Conservation (phyloP, 345 rosid species). For the Microthlaspi erraticum region DNA sequence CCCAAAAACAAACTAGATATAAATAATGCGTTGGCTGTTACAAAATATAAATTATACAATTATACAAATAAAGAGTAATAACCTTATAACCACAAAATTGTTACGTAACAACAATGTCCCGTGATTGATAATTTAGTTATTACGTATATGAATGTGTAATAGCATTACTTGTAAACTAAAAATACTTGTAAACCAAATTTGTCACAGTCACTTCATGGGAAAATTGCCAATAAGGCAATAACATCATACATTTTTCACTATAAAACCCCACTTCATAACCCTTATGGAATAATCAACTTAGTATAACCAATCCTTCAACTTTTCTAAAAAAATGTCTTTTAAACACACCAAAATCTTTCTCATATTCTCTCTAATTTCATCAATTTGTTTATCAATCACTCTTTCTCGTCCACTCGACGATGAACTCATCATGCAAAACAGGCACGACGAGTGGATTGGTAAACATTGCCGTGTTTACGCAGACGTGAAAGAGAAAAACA, state of each 20-base stretch:
- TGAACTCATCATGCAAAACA: constrained; percentile 45
- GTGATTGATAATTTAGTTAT: constrained; percentile 20
- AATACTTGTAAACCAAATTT: constrained; percentile 29
- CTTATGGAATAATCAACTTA: constrained; percentile 30
- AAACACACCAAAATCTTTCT: constrained; percentile 19
- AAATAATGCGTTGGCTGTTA: not conserved
- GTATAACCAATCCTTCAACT: constrained; percentile 1
- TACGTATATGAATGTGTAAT: not conserved
- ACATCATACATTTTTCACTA: constrained; percentile 22
- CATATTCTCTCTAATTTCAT: constrained; percentile 29
- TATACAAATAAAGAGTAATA: too few species aligned
- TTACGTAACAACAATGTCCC: not conserved
- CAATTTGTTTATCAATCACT: constrained; percentile 19
- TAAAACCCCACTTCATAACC: constrained; percentile 29
- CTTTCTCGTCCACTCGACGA: constrained; percentile 41
- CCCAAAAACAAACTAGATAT: not conserved
- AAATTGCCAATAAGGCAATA: constrained; percentile 4
- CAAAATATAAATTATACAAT: too few species aligned
- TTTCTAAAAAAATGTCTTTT: constrained; percentile 32
- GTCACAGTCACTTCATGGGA: constrained; percentile 26
- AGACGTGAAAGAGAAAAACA: constrained; percentile 38
- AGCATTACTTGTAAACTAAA: constrained; percentile 35
- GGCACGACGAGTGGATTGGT: constrained; percentile 51
- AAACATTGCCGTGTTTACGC: constrained; percentile 45
- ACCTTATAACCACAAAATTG: too few species aligned